A percentile compares a stretch with the other conserved stretches of the same genome.
phyloP scores from a whole-genome alignment of 805 yeast species.

The Ogataea pignaliae region DNA sequence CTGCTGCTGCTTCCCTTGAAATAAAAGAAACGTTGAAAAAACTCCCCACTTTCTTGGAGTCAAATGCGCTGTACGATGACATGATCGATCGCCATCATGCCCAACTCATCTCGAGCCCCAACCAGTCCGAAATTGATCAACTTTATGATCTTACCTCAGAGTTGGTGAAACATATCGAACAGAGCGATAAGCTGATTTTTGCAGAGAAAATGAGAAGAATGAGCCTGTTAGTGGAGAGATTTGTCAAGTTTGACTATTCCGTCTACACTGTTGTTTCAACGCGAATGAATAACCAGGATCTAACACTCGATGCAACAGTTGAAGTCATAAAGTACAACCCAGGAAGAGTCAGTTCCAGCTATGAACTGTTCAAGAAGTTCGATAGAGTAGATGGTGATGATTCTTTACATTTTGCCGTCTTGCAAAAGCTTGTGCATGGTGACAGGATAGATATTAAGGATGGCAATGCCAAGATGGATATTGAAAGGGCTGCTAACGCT shows the following conservation, averaged over 20 bases:
- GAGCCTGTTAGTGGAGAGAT: slow-evolving; percentile 21
- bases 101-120: background rate
- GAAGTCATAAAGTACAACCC: slow-evolving; percentile 32
- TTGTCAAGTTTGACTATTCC: slow-evolving; percentile 24
- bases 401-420: slow-evolving; percentile 7
- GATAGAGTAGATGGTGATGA: slow-evolving; percentile 4
- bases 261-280: slow-evolving; percentile 17
- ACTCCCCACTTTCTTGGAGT: background rate
- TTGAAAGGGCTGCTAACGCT: slow-evolving; percentile 9
- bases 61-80: background rate
- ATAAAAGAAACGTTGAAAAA: no score
- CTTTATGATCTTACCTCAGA: slow-evolving; percentile 1
- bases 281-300: slow-evolving; percentile 2
- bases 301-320: slow-evolving; percentile 13
- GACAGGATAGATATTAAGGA: slow-evolving; percentile 21
- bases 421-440: slow-evolving; percentile 20
- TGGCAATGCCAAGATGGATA: slow-evolving; percentile 11
- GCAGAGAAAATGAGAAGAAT: slow-evolving; percentile 15
- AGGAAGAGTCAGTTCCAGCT: slow-evolving; percentile 31
- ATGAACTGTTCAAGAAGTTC: slow-evolving; percentile 24
- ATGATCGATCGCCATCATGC: slow-evolving; percentile 1
- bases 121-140: slow-evolving; percentile 2
- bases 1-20: no score
- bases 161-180: background rate
- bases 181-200: slow-evolving; percentile 4